Percentiles rank a stretch among this genome's conserved stretches.
These are phyloP conservation scores for Juglanconis sp. DNA, from an alignment of 2,329 filamentous ascomycete genomes.

Conservation along the genomic window DNA sequence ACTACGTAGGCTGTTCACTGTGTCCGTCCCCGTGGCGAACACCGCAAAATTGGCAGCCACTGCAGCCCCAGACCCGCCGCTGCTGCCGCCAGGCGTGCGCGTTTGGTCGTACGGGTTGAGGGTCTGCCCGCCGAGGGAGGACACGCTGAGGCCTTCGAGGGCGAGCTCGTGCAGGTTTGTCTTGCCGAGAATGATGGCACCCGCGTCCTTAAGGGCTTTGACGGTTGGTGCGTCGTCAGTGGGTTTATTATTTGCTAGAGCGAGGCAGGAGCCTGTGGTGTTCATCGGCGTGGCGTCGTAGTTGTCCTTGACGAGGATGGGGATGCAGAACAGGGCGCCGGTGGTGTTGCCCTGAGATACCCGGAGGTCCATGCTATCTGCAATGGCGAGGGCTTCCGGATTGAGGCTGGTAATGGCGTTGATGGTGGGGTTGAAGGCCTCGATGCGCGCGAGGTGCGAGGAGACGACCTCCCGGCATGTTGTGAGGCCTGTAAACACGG, in stretches of 20 bases:
- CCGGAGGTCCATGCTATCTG: constrained; percentile 46
- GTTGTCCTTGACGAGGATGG: constrained; percentile 63
- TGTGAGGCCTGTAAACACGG: constrained; percentile 48
- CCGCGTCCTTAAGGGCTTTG: constrained; percentile 44
- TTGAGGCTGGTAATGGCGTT: constrained; percentile 57
- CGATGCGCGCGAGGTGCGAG: constrained; percentile 55
- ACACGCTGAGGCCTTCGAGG: constrained; percentile 60
- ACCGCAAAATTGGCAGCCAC: constrained; percentile 55
- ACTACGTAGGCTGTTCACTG: constrained; percentile 59
- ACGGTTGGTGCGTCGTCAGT: constrained; percentile 48
- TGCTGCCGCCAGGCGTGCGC: constrained; percentile 64
- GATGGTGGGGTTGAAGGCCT: constrained; percentile 51
- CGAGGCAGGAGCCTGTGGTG: constrained; percentile 54
- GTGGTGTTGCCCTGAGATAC: constrained; percentile 46
- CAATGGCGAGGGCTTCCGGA: constrained; percentile 36
- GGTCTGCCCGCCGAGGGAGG: constrained; percentile 61
- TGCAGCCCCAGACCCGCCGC: constrained; percentile 60
- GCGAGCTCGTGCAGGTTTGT: constrained; percentile 62
- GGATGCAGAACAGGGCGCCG: constrained; percentile 57
- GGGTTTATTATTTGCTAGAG: constrained; percentile 45
- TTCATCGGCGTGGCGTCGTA: constrained; percentile 53
- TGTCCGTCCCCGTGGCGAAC: constrained; percentile 57
- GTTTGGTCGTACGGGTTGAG: constrained; percentile 63
- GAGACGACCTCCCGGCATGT: constrained; percentile 54
- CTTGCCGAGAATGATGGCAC: constrained; percentile 58